Percentiles rank a stretch among this genome's conserved stretches.
Evolutionary conservation across 2,329 filamentous ascomycete species (phyloP).

Genomic region (Sporothrix phasma): DNA sequence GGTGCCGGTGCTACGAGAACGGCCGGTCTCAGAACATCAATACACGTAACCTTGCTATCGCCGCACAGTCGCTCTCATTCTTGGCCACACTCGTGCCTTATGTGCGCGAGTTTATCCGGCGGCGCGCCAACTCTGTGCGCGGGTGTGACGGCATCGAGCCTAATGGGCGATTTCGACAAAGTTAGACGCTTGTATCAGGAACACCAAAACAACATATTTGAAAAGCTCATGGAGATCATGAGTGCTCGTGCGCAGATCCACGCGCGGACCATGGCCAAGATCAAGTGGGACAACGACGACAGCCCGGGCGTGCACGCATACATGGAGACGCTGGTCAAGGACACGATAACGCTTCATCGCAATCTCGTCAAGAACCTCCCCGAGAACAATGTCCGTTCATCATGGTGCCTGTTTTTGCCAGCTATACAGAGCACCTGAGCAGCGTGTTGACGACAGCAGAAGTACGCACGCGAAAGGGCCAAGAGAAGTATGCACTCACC

Average conservation of each 20-base stretch:
- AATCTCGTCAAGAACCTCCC: slow-evolving; percentile 75
- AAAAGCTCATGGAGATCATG: slow-evolving; percentile 92
- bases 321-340: slow-evolving; percentile 80
- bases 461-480: slow-evolving; percentile 56
- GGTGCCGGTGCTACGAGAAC: slow-evolving; percentile 84
- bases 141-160: slow-evolving; percentile 30
- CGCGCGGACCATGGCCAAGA: slow-evolving; percentile 61
- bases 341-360: slow-evolving; percentile 74
- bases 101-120: slow-evolving; percentile 79
- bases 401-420: slow-evolving; percentile 74
- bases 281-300: slow-evolving; percentile 58
- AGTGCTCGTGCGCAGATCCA: slow-evolving; percentile 63
- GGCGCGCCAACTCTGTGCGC: slow-evolving; percentile 52
- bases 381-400: slow-evolving; percentile 70
- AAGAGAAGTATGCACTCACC: slow-evolving; percentile 57
- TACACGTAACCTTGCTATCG: slow-evolving; percentile 86
- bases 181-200: slow-evolving; percentile 75
- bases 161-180: slow-evolving; percentile 83
- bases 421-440: slow-evolving; percentile 71
- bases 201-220: slow-evolving; percentile 81
- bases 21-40: slow-evolving; percentile 90
- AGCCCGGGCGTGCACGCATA: slow-evolving; percentile 48
- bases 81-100: slow-evolving; percentile 81
- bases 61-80: slow-evolving; percentile 81
- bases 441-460: slow-evolving; percentile 56